Base-by-base conservation (phyloP, 1,284 basidiomycete genomes). In the Ceratobasidium sp. region DNA sequence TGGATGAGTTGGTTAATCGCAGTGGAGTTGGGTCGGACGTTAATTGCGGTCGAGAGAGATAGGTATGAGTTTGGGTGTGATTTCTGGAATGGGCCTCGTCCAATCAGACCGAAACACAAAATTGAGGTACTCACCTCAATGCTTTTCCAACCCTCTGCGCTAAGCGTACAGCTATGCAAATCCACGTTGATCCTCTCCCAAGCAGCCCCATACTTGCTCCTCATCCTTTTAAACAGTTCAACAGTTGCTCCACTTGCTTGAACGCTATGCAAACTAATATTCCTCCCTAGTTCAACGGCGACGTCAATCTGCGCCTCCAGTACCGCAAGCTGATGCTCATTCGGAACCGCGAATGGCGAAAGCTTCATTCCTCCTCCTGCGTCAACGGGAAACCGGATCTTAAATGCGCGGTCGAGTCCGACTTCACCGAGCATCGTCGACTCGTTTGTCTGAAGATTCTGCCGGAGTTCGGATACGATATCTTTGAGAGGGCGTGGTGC, bases 341-440 rank as follows among this genome's bases (percentile, higher is more conserved):
- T 79, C 13, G 92, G 91, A 21, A 91, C 87, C 21, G 84, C 85
- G 79, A 94, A 92, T 1, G 87, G 87, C 2, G 91, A 89, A 55
- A 93, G 80, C 75, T 83, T 80, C 32, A 87, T 84, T 14, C 59
- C 59, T 1, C 58, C 67, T 21, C 83, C 83, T 61, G 76, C 76
- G 35, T 76, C 73, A 55, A 77, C 52, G 23, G 66, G 59, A 73
- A 85, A 84, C 0, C 92, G 89, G 18, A 95, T 83, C 41, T 90
- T 87, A 75, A 90, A 91, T 9, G 84, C 83, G 49, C 90, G 87
- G 80, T 95, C 93, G 55, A 95, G 80, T 2, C 93, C 93, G 8
- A 95, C 89, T 82, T 95, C 94, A 50, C 93, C 93, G 4, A 95
- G 82, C 87, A 95, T 89, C 21, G 92, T 89, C 30, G 81, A 79